A percentile compares a stretch with the other conserved stretches of the same genome.
Evolutionary conservation across 352 stramenopile species (phyloP).

Genomic region (Globisporangium yorkense): DNA sequence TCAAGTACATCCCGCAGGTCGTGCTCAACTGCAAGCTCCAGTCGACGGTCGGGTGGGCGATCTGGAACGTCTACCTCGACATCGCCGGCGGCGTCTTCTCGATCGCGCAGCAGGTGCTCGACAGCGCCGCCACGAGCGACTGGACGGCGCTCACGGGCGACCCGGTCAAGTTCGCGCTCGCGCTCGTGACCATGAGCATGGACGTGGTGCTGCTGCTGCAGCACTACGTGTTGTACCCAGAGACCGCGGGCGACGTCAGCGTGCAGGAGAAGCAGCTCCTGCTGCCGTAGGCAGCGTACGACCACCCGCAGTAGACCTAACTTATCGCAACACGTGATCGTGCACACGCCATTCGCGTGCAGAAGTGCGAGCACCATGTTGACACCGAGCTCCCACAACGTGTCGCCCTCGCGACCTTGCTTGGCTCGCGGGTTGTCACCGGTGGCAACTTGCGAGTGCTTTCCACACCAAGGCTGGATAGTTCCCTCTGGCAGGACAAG

Average conservation of each 20-base stretch:
- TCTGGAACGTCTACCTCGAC: constrained; percentile 97
- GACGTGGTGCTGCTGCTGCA: constrained; percentile 96
- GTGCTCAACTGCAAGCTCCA: constrained; percentile 93
- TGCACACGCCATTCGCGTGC: too few species aligned
- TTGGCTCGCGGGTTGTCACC: too few species aligned
- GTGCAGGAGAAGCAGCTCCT: not conserved
- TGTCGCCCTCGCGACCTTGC: too few species aligned
- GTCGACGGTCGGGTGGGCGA: constrained; percentile 95
- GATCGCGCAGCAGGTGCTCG: constrained; percentile 90
- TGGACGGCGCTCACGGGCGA: constrained; percentile 94
- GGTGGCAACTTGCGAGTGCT: too few species aligned
- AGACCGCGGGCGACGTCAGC: constrained; percentile 19
- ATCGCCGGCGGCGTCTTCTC: constrained; percentile 92
- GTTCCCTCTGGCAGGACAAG: too few species aligned
- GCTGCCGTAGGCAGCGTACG: not conserved
- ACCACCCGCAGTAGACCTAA: not conserved
- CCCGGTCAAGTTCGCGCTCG: constrained; percentile 95
- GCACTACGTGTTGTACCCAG: constrained; percentile 93
- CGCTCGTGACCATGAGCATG: constrained; percentile 94
- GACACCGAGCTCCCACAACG: too few species aligned
- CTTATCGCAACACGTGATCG: not conserved
- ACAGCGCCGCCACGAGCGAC: constrained; percentile 88
- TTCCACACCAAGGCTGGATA: too few species aligned
- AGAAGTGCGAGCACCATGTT: too few species aligned
- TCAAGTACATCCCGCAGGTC: constrained; percentile 96